Base-by-base conservation (phyloP, 257 asterid genomes). In the Penstemon eatonii region DNA sequence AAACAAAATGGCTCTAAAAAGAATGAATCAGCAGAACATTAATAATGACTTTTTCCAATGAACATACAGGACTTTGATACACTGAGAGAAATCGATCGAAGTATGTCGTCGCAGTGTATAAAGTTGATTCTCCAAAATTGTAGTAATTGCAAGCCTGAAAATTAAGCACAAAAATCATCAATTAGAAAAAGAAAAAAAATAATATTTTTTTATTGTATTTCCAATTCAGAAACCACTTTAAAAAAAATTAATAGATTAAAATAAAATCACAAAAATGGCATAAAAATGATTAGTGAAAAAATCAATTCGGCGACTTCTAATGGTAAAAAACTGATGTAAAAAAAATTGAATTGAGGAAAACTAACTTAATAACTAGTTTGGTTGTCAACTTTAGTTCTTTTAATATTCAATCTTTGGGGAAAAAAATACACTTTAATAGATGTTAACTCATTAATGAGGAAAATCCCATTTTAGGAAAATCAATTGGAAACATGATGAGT, bases 81-180 rank as follows among this genome's bases (percentile, higher is more conserved):
- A 73, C 73, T 0, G 86, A 84, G 39, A 81, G 68, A 57, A 84
- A 84, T 52, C 89, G 68, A 52, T 84, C 89, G 62, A 81, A 63
- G 79, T 78, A 84, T 76, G 61, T 84, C 60, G 75, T 52, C 15
- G 89, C 82, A 67, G 79, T 69, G 72, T 65, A 79, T 69, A 81
- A 70, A 60, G 84, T 73, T 3, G 79, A 13, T 57, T 75, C 86
- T 39, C 81, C 83, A 61, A 84, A 84, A 4, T 55, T 71, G 77
- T 73, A 74, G 60, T 78, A 77, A 76, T 78, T 63, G 63, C 78
- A 73, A 66, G 84, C 89, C 89, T 84, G 84, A 1, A 25, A 25
- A 25, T 42, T 64, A 72, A 66, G 9, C 68, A 61, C 61, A 67
- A 45, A 25, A 73, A 13, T 41, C 43, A 73, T 56, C 10, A 13